Evolutionary conservation across 345 rosid species (phyloP).

Genomic region (Linum trigynum): DNA sequence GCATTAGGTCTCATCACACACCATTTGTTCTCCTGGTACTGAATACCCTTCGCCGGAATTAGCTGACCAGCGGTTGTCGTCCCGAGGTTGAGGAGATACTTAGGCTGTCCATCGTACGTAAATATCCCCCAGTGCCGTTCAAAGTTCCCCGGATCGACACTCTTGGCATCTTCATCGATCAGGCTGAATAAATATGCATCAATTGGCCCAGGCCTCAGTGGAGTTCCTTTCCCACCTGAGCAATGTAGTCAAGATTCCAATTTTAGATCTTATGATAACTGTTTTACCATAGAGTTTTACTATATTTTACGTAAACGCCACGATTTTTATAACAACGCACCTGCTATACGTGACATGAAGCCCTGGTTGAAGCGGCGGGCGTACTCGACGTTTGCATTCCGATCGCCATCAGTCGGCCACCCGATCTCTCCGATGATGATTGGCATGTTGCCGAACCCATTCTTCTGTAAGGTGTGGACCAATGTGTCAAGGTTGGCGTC

Average conservation of each 20-base stretch:
- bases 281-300: too few relatives aligned
- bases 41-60: conserved; percentile 43
- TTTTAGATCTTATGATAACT: too few relatives aligned
- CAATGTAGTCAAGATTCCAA: too few relatives aligned
- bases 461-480: conserved; percentile 68
- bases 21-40: conserved; percentile 55
- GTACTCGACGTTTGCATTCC: conserved; percentile 52
- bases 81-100: conserved; percentile 56
- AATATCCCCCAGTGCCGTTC: conserved; percentile 20
- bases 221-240: conserved; percentile 75
- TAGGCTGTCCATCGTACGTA: conserved; percentile 8
- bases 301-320: too few relatives aligned
- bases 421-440: conserved; percentile 83
- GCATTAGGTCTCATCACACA: conserved; percentile 63
- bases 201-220: conserved; percentile 60
- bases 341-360: conserved; percentile 44
- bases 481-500: conserved; percentile 90
- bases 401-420: conserved; percentile 94
- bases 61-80: conserved; percentile 59
- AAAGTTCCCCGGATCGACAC: conserved; percentile 65
- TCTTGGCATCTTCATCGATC: conserved; percentile 80
- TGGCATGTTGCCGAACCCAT: conserved; percentile 67
- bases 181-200: conserved; percentile 73
- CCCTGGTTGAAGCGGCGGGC: conserved; percentile 90
- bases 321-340: too few relatives aligned